Conservation (phyloP, 148 eudicot genomes). For the Camellia lanceoleosa region DNA sequence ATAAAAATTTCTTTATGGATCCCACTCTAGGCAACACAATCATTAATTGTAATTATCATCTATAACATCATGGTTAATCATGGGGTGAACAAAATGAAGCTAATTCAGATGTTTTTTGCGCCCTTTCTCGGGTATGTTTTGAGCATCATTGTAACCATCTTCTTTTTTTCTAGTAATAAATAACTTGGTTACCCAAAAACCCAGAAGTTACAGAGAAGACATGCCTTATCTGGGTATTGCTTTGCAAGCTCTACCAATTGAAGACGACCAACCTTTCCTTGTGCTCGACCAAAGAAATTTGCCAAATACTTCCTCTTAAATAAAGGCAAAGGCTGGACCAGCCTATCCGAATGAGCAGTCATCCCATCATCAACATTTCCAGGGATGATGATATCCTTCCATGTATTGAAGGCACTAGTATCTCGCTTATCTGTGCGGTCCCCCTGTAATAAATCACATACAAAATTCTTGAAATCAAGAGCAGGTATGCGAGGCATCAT, state of each 20-base stretch:
- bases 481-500: background rate
- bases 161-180: too few species aligned
- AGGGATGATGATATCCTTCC: constrained; percentile 95
- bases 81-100: background rate
- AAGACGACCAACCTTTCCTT: constrained; percentile 81
- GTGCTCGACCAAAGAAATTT: constrained; percentile 84
- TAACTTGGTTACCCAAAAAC: background rate
- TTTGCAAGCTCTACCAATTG: constrained; percentile 76
- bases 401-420: constrained; percentile 84
- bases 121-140: too few species aligned
- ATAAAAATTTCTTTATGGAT: background rate
- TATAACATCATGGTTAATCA: background rate
- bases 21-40: background rate
- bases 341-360: constrained; percentile 49
- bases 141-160: too few species aligned
- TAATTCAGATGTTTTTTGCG: background rate
- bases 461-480: constrained; percentile 14
- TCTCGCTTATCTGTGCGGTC: constrained; percentile 96
- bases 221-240: constrained; percentile 75
- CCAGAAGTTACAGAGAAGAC: constrained; percentile 7
- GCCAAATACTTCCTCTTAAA: constrained; percentile 78
- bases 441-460: constrained; percentile 46
- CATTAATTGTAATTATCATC: background rate
- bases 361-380: constrained; percentile 95
- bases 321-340: constrained; percentile 74